Evolutionary conservation across 139 green algal genomes (phyloP), one percentile per base, ranked within the genome.

Genomic region (Dunaliella primolecta): DNA sequence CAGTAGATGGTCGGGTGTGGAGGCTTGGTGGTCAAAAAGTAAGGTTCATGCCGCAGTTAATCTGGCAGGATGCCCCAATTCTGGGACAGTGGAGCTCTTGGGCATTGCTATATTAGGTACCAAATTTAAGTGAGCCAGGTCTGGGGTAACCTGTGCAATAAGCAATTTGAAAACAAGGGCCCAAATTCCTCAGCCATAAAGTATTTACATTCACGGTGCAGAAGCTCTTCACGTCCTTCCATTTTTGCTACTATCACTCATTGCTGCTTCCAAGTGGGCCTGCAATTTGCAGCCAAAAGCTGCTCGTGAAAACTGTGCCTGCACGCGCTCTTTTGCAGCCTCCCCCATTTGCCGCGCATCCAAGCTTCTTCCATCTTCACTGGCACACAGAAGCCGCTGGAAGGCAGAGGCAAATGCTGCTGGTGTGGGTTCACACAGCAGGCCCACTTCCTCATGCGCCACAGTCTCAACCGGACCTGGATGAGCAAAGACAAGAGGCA

Each of bases 381-480:
- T 36, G 27, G n/a, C 2, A 75, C 24, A 84, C 84, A 93, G 86
- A 78, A 94, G 78, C 35, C 84, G 0, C 1, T 71, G 11, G 56
- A 89, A 85, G 0, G 81, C 85, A 2, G 74, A n/a, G 1, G 84
- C 86, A 83, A 88, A 92, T 23, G 83, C 84, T 46, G 81, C 89
- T 2, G 93, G 74, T 0, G 80, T 86, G 0, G 94, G 91, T 36
- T 94, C 84, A 77, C 90, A 93, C 70, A 98, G 84, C 55, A 93
- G 92, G 46, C 96, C 96, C 1, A 91, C 95, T 27, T 83, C 20
- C 55, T 89, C 91, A 35, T 93, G 72, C 36, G 92, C 77, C 35
- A 98, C 90, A 57, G 86, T 97, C 87, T 98, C 96, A 29, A 81
- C 84, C 20, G 96, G 96, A 0, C 96, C 46, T 64, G 46, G n/a